phyloP scores from a whole-genome alignment of 148 eudicot genomes.

The Limonium bicolor region DNA sequence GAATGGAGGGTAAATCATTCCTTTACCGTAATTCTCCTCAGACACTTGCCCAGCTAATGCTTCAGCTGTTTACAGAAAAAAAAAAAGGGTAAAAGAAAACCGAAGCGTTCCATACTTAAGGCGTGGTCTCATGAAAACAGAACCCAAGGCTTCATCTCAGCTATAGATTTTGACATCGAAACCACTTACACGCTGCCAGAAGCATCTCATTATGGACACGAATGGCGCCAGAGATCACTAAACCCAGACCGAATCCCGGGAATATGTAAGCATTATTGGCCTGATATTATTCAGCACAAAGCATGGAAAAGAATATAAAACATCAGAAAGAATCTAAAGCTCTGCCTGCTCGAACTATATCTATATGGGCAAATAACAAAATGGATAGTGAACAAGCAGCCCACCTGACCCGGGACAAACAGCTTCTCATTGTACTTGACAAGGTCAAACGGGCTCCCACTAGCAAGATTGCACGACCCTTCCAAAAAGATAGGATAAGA shows the following conservation, averaged over 20 bases:
- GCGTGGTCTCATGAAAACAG: background rate
- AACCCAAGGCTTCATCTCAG: background rate
- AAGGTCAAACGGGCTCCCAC: slow-evolving; percentile 90
- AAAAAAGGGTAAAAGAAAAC: background rate
- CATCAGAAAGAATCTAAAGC: background rate
- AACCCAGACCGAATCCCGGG: slow-evolving; percentile 84
- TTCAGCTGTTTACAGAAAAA: slow-evolving; percentile 40
- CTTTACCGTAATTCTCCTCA: slow-evolving; percentile 51
- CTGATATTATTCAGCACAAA: too few species aligned
- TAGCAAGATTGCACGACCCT: slow-evolving; percentile 85
- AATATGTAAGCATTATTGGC: slow-evolving; percentile 91
- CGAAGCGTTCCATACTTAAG: background rate
- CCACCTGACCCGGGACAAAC: slow-evolving; percentile 80
- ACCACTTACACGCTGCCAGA: slow-evolving; percentile 74
- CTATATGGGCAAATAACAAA: background rate
- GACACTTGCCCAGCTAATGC: slow-evolving; percentile 82
- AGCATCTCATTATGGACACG: slow-evolving; percentile 85
- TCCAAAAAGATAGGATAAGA: background rate
- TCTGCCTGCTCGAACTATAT: background rate
- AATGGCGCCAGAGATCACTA: slow-evolving; percentile 90
- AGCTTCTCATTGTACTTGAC: slow-evolving; percentile 60
- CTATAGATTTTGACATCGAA: background rate
- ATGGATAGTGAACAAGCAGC: background rate
- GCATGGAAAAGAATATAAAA: slow-evolving; percentile 3
- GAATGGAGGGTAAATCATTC: slow-evolving; percentile 77